Evolutionary conservation across 176 grass and related monocot genomes (phyloP), one percentile per base, ranked within the genome.

Genomic region (Dactylis glomerata): DNA sequence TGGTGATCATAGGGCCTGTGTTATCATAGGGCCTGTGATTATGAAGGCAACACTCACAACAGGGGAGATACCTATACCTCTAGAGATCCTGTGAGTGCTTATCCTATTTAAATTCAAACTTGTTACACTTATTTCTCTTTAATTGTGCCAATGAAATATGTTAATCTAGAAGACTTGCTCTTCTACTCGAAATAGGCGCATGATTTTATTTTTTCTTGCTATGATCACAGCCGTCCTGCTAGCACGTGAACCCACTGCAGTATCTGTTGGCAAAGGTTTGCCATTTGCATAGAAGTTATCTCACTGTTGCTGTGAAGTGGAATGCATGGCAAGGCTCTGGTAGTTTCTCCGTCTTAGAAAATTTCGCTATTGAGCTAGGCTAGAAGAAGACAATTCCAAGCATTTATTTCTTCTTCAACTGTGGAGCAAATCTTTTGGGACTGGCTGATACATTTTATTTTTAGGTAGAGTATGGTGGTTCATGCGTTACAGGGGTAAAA

Each of bases 151-250:
- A 26, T 75, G 45, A 16, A 12, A 46, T 75, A 30, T 47, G 33
- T 37, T 40, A 44, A 37, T 79, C 47, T 23, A 63, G 37, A 42
- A 63, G n/a, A 50, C 9, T 81, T 7, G 13, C 44, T 63, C 50
- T 10, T 52, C 31, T 45, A 76, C 69, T 73, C 22, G 72, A 59
- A 76, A 73, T 57, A 83, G 85, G 82, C 90, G 56, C 82, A 88
- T 83, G 91, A 93, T 93, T 93, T 92, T 90, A 88, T 85, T 32
- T 90, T 90, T 73, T 93, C 90, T 37, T 37, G 85, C 55, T 90
- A 82, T 79, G 88, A 90, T 81, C 85, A 85, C 44, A 72, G 51
- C 91, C 40, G 84, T 86, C 52, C 68, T 26, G 26, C 85, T 93
- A 30, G 63, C 76, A 13, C 85, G 69, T 58, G 91, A 90, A 87